Percentiles rank a stretch among this genome's conserved stretches.
Evolutionary conservation across 306 rosid species (phyloP).

Genomic region (Carpinus fangiana): DNA sequence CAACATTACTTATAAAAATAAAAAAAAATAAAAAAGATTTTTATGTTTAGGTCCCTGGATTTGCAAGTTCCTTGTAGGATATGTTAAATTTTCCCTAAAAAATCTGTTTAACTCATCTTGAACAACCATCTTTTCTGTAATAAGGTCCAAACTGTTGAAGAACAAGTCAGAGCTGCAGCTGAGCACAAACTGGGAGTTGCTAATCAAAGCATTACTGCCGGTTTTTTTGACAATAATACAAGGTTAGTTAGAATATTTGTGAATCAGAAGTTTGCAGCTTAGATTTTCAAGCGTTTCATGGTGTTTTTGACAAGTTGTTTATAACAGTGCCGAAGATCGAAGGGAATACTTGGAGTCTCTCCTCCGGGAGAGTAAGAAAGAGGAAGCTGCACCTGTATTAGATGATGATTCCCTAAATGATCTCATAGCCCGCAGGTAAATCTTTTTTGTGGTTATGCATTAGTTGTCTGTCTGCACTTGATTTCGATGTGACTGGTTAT

Average conservation of each 20-base stretch:
- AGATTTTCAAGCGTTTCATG: slow-evolving; percentile 22
- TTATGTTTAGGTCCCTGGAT: background rate
- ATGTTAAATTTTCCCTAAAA: background rate
- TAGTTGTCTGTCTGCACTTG: slow-evolving; percentile 22
- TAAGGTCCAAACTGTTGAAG: slow-evolving; percentile 99
- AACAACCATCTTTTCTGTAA: slow-evolving; percentile 16
- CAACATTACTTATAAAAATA: too few species aligned
- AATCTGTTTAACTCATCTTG: slow-evolving; percentile 24
- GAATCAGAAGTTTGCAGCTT: slow-evolving; percentile 17
- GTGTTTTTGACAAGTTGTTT: slow-evolving; percentile 32
- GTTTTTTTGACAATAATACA: slow-evolving; percentile 97
- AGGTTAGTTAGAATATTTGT: slow-evolving; percentile 52
- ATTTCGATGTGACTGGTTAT: slow-evolving; percentile 12
- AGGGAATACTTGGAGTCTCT: slow-evolving; percentile 97
- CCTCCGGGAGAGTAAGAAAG: slow-evolving; percentile 95
- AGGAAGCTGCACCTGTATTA: slow-evolving; percentile 97
- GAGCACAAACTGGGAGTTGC: slow-evolving; percentile 99
- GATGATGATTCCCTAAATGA: slow-evolving; percentile 97
- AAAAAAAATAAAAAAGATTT: too few species aligned
- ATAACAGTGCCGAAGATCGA: slow-evolving; percentile 94
- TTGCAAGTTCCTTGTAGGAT: background rate
- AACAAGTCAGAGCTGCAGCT: slow-evolving; percentile 99
- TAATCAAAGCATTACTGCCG: slow-evolving; percentile 99
- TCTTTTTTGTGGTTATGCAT: slow-evolving; percentile 16
- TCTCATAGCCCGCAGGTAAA: slow-evolving; percentile 91